phyloP scores from a whole-genome alignment of 1,284 basidiomycete genomes.

The Butyriboletus appendiculatus region DNA sequence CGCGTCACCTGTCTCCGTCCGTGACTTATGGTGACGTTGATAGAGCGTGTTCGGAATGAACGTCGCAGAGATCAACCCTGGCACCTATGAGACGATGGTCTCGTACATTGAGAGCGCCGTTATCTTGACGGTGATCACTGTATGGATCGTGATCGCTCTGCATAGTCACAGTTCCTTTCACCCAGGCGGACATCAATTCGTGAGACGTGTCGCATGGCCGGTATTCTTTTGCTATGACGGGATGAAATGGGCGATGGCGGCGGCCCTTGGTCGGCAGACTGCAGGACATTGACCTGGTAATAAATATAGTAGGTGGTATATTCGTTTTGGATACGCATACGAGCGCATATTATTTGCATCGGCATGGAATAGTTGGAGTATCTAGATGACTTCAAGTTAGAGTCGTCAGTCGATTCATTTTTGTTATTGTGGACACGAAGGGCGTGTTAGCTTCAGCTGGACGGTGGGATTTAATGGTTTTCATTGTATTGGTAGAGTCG shows the following conservation, averaged over 20 bases:
- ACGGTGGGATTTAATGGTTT: too few relatives aligned
- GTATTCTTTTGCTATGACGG: neutral
- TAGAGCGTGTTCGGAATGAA: constrained; percentile 44
- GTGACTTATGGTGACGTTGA: constrained; percentile 1
- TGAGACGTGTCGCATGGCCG: constrained; percentile 24
- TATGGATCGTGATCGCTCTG: constrained; percentile 46
- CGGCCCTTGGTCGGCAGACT: too few relatives aligned
- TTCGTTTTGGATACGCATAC: too few relatives aligned
- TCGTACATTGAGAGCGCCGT: constrained; percentile 46
- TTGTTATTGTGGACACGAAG: too few relatives aligned
- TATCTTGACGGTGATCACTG: constrained; percentile 48
- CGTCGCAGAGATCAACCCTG: constrained; percentile 39
- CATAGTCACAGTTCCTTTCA: constrained; percentile 33
- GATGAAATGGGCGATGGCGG: neutral
- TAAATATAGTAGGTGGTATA: too few relatives aligned
- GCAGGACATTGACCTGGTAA: too few relatives aligned
- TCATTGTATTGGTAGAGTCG: too few relatives aligned
- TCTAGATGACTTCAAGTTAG: too few relatives aligned
- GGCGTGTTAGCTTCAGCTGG: too few relatives aligned
- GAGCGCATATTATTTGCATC: too few relatives aligned
- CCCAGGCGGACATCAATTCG: neutral
- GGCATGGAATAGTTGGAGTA: too few relatives aligned
- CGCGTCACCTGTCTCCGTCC: neutral
- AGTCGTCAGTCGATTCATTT: too few relatives aligned
- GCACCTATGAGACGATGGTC: constrained; percentile 35